Evolutionary conservation across 2,329 filamentous ascomycete genomes (phyloP), one percentile per base, ranked within the genome.

Genomic region (Thielaviopsis ethacetica): DNA sequence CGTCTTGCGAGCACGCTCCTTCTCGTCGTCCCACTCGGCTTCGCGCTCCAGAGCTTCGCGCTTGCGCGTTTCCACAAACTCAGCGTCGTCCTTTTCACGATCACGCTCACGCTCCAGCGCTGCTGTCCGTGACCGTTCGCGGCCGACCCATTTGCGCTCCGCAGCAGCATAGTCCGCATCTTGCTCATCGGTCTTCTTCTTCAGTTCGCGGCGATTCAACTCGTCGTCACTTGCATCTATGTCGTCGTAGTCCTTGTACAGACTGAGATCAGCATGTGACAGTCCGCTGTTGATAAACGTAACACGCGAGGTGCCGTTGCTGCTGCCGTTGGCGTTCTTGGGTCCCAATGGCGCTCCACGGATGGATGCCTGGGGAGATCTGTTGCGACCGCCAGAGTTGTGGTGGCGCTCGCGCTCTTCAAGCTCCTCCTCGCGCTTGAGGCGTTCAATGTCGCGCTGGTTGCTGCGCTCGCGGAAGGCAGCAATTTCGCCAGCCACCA

Each of bases 381-480:
- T 58, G 38, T 49, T 30, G 10, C 56, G 56, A 27, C 30, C 49
- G 22, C 21, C 51, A 17, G 55, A 41, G 65, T 85, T 89, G 17
- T 88, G 80, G 64, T 83, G 81, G 51, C 90, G 80, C 69, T 97
- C 91, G 69, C 84, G 78, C 59, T 88, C 86, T 68, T 97, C 93
- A 65, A 95, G 82, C 68, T 97, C 91, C 68, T 98, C 93, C 70
- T 98, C 93, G 52, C 85, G 79, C 67, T 84, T 84, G 41, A 95
- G 73, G 3, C 93, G 86, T 70, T 98, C 93, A 67, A 94, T 74
- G 67, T 98, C 93, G 47, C 91, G 80, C 62, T 86, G 83, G 61
- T 84, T 95, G 65, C 91, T 96, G 21, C 91, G 81, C 64, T 98
- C 93, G 63, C 93, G 81, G 75, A 98, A 98, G 0, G 91, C 88